Percentiles rank a stretch among this genome's conserved stretches.
These are phyloP conservation scores for Salvia hispanica DNA, from an alignment of 257 asterid genomes.

Conservation along the genomic window DNA sequence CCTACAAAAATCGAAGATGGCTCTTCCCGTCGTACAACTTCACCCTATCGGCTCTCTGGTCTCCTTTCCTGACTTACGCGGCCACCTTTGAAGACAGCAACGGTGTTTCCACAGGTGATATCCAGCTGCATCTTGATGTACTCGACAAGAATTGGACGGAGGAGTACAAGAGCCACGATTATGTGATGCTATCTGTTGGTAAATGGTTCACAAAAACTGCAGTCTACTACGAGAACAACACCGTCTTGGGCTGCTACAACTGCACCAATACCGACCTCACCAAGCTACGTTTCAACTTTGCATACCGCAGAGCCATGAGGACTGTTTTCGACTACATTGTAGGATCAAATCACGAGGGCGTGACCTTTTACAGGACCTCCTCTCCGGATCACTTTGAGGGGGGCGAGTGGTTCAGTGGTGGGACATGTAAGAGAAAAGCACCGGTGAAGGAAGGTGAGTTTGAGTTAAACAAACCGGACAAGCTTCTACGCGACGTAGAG, in stretches of 20 bases:
- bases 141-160: conserved; percentile 71
- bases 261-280: conserved; percentile 66
- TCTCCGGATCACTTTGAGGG: conserved; percentile 75
- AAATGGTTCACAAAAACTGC: conserved; percentile 70
- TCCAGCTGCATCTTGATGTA: conserved; percentile 65
- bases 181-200: conserved; percentile 63
- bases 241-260: conserved; percentile 60
- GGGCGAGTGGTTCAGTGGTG: conserved; percentile 75
- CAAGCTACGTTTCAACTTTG: conserved; percentile 55
- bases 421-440: conserved; percentile 52
- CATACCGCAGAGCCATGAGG: conserved; percentile 56
- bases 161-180: conserved; percentile 51
- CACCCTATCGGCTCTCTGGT: conserved; percentile 68
- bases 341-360: conserved; percentile 55
- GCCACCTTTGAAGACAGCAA: conserved; percentile 58
- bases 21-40: conserved; percentile 64
- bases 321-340: conserved; percentile 49
- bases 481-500: conserved; percentile 50
- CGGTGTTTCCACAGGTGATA: conserved; percentile 69
- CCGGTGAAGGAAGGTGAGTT: conserved; percentile 67
- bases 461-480: conserved; percentile 40
- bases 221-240: conserved; percentile 58
- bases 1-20: conserved; percentile 67
- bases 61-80: conserved; percentile 77
- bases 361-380: conserved; percentile 56